Percentiles rank a stretch among this genome's conserved stretches.
phyloP scores from a whole-genome alignment of 1,139 yeast genomes.

The Suhomyces taliae region DNA sequence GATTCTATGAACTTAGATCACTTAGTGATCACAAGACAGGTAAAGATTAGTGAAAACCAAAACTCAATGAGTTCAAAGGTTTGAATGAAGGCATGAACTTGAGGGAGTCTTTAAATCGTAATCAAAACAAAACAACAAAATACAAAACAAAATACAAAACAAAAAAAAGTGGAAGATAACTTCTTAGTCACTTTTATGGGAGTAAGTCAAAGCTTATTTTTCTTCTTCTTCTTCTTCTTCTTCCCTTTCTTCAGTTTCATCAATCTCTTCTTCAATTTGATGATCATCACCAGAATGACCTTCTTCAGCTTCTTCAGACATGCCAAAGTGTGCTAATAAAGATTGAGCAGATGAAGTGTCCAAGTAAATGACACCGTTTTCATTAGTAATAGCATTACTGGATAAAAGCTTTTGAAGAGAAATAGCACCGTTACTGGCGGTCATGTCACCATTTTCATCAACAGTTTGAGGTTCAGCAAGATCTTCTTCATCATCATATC shows the following conservation, averaged over 20 bases:
- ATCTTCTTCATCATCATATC: conserved; percentile 21
- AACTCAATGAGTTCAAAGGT: too few relatives aligned
- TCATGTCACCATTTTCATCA: conserved; percentile 24
- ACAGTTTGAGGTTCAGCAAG: conserved; percentile 22
- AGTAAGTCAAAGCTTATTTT: conserved; percentile 9
- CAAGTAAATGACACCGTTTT: conserved; percentile 56
- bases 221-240: conserved; percentile 21
- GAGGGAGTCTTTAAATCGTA: neutral
- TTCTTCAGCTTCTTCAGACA: conserved; percentile 27
- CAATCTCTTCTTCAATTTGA: conserved; percentile 16
- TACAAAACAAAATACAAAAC: neutral
- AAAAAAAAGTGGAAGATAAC: neutral
- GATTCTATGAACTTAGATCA: neutral
- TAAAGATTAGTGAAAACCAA: neutral
- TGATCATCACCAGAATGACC: conserved; percentile 21
- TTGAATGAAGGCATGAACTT: too few relatives aligned
- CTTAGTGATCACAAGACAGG: neutral
- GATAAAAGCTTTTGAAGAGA: conserved; percentile 54
- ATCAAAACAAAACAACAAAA: neutral
- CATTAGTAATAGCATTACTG: conserved; percentile 53
- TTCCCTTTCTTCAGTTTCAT: conserved; percentile 22
- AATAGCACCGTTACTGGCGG: conserved; percentile 41
- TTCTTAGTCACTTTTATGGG: too few relatives aligned
- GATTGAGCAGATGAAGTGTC: conserved; percentile 52
- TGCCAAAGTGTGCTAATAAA: conserved; percentile 51